Evolutionary conservation across 2,329 filamentous ascomycete species (phyloP).

Genomic region (Clarireedia homoeocarpa): DNA sequence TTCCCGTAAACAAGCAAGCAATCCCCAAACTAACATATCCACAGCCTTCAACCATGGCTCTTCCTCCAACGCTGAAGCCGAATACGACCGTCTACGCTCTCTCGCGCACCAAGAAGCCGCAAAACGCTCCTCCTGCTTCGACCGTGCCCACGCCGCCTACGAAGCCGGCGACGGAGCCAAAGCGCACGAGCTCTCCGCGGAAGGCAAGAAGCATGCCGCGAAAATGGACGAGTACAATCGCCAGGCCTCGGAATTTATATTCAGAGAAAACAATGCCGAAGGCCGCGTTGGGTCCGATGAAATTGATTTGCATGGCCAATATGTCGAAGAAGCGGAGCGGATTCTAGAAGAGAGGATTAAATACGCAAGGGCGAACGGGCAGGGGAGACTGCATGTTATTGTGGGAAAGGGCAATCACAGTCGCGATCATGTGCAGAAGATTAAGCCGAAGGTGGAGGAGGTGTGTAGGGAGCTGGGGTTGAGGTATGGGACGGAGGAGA

Average conservation of each 20-base stretch:
- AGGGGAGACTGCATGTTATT: slow-evolving; percentile 93
- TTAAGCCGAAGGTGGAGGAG: slow-evolving; percentile 91
- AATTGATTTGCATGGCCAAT: slow-evolving; percentile 87
- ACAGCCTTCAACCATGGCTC: slow-evolving; percentile 69
- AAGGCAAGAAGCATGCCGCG: slow-evolving; percentile 76
- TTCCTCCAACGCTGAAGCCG: slow-evolving; percentile 62
- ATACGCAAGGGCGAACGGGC: slow-evolving; percentile 84
- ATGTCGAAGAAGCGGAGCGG: slow-evolving; percentile 87
- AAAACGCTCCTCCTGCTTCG: slow-evolving; percentile 72
- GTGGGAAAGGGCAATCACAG: slow-evolving; percentile 93
- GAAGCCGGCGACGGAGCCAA: slow-evolving; percentile 67
- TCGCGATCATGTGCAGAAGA: slow-evolving; percentile 75
- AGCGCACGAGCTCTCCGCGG: slow-evolving; percentile 75
- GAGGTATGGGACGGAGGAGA: slow-evolving; percentile 80
- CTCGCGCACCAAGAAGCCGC: slow-evolving; percentile 73
- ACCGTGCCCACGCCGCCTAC: slow-evolving; percentile 72
- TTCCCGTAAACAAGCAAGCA: neutral
- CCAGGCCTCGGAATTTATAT: slow-evolving; percentile 89
- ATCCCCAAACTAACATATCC: neutral
- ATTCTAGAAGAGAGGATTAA: slow-evolving; percentile 82
- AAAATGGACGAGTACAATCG: slow-evolving; percentile 85
- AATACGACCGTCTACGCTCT: slow-evolving; percentile 86
- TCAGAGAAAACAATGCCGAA: slow-evolving; percentile 83
- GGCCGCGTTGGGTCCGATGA: slow-evolving; percentile 71
- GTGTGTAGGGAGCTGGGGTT: slow-evolving; percentile 77